phyloP scores from a whole-genome alignment of 164 flowering plant genomes.

The Umbilicus rupestris region DNA sequence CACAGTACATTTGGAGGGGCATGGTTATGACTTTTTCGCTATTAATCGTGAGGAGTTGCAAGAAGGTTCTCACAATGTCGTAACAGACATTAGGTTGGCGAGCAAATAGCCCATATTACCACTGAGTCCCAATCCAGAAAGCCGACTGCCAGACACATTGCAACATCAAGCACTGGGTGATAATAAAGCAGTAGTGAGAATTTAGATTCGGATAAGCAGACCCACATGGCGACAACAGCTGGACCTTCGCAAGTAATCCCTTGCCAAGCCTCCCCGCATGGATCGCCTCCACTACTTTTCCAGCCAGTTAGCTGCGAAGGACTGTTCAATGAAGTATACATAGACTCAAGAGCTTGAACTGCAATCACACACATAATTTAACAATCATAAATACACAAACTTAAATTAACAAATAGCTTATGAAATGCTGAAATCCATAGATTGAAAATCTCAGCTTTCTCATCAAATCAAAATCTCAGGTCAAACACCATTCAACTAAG shows the following conservation, averaged over 20 bases:
- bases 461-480: background rate
- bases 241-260: conserved; percentile 74
- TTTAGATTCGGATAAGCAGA: background rate
- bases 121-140: conserved; percentile 66
- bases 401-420: background rate
- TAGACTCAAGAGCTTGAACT: conserved; percentile 71
- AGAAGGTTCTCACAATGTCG: conserved; percentile 46
- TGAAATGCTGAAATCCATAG: no score
- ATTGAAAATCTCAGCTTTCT: background rate
- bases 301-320: conserved; percentile 71
- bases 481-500: background rate
- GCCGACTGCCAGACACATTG: conserved; percentile 32
- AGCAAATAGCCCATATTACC: conserved; percentile 89
- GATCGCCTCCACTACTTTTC: conserved; percentile 81
- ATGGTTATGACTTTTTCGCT: background rate
- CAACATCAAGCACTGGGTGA: no score
- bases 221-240: conserved; percentile 69
- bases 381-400: background rate
- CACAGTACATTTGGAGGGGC: background rate
- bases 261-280: conserved; percentile 83
- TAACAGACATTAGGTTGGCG: conserved; percentile 44
- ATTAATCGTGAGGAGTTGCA: background rate
- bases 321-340: conserved; percentile 60
- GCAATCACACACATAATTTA: conserved; percentile 12
- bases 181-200: background rate